Conservation (phyloP, 2,329 filamentous ascomycete species). For the Epichloe amarillans region DNA sequence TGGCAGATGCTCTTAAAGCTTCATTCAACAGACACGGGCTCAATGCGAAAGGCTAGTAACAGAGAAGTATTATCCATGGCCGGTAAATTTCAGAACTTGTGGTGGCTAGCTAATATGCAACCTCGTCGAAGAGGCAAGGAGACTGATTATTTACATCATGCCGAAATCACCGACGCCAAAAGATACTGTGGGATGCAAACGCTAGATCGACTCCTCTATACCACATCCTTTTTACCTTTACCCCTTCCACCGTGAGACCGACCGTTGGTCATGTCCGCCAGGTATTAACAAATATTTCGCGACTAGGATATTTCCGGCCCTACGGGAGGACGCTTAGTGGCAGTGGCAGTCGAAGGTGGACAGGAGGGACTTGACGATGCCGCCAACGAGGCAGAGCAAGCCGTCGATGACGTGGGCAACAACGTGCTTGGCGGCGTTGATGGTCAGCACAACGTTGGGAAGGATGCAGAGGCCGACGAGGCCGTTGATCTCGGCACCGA, state of each 20-base stretch:
- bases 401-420: conserved; percentile 15
- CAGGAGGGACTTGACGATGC: conserved; percentile 17
- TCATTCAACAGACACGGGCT: background rate
- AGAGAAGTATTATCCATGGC: background rate
- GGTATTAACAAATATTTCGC: background rate
- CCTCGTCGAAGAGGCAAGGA: background rate
- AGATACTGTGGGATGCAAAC: conserved; percentile 1
- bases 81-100: background rate
- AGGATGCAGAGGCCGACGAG: conserved; percentile 21
- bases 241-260: background rate
- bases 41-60: too few species aligned
- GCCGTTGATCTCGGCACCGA: conserved; percentile 15
- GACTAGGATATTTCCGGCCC: background rate
- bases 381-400: conserved; percentile 21
- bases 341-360: conserved; percentile 21
- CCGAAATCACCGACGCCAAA: conserved; percentile 4
- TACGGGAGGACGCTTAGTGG: conserved; percentile 8
- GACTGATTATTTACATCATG: conserved; percentile 6
- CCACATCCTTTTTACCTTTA: background rate
- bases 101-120: background rate
- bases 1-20: too few species aligned
- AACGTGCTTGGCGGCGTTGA: conserved; percentile 14
- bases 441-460: conserved; percentile 16
- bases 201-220: background rate
- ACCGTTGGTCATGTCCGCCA: background rate